Evolutionary conservation across 2,329 filamentous ascomycete species (phyloP).

Genomic region (Pseudopithomyces maydicus): DNA sequence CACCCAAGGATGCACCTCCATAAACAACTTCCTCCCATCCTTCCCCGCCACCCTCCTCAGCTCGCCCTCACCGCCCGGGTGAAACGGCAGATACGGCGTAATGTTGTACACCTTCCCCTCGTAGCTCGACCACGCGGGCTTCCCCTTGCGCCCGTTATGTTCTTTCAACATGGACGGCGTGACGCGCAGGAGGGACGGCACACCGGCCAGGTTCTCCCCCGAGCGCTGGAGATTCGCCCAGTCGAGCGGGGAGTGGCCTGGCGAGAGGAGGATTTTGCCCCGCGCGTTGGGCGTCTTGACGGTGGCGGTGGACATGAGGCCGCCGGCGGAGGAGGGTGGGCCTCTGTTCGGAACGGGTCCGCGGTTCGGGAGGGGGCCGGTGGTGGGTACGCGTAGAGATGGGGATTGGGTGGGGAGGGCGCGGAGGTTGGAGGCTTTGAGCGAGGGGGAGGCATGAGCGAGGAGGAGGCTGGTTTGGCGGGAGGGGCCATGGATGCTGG

Average conservation of each 20-base stretch:
- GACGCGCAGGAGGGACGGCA: conserved; percentile 68
- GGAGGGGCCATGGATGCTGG: conserved; percentile 43
- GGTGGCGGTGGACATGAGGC: conserved; percentile 39
- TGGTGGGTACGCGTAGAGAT: conserved; percentile 48
- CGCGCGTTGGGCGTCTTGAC: conserved; percentile 49
- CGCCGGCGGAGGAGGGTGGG: conserved; percentile 47
- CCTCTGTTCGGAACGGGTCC: conserved; percentile 49
- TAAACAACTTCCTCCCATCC: conserved; percentile 67
- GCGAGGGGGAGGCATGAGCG: conserved; percentile 42
- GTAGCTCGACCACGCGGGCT: conserved; percentile 88
- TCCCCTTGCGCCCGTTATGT: conserved; percentile 81
- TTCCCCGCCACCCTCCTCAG: conserved; percentile 78
- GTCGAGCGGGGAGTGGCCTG: conserved; percentile 92
- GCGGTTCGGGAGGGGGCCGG: conserved; percentile 56
- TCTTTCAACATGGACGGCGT: conserved; percentile 78
- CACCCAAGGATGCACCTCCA: conserved; percentile 70
- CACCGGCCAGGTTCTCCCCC: conserved; percentile 56
- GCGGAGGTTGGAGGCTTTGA: conserved; percentile 44
- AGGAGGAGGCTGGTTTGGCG: conserved; percentile 28
- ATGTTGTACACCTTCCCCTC: conserved; percentile 95
- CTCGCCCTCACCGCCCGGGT: conserved; percentile 84
- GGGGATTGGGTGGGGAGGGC: conserved; percentile 34
- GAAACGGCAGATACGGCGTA: conserved; percentile 84
- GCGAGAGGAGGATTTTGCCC: conserved; percentile 78
- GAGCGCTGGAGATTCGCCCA: conserved; percentile 87